Evolutionary conservation across 192 early-diverging fungal genomes (phyloP).

Genomic region (Piromyces finnis): DNA sequence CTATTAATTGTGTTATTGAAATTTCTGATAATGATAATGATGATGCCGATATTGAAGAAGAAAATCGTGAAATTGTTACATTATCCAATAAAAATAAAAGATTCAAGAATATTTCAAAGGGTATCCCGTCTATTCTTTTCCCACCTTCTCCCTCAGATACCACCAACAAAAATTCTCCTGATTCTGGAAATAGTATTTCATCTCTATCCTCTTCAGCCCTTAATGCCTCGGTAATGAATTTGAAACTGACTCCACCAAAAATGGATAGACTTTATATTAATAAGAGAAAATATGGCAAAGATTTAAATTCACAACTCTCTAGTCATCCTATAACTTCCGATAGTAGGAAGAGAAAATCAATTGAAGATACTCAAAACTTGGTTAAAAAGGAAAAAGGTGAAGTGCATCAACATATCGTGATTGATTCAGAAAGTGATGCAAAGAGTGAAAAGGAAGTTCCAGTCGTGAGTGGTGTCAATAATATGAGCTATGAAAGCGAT

Average conservation of each 20-base stretch:
- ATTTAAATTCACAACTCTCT: not conserved
- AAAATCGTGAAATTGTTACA: too few species aligned
- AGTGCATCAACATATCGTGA: too few species aligned
- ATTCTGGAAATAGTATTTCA: not conserved
- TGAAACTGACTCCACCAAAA: not conserved
- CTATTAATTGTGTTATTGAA: not conserved
- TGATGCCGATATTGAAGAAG: not conserved
- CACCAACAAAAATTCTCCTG: not conserved
- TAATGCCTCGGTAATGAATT: not conserved
- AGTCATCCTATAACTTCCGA: too few species aligned
- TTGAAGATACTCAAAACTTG: too few species aligned
- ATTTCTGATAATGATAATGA: not conserved
- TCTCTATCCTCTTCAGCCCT: not conserved
- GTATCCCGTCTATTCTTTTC: not conserved
- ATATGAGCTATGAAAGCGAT: not conserved
- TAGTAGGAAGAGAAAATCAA: too few species aligned
- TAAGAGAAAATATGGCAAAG: too few species aligned
- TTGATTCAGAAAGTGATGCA: too few species aligned
- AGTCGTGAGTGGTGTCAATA: too few species aligned
- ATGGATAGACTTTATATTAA: not conserved
- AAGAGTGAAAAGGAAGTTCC: too few species aligned
- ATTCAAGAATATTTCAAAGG: not conserved
- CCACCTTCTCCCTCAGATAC: not conserved
- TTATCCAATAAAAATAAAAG: too few species aligned
- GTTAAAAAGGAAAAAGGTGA: too few species aligned